Evolutionary conservation across 805 yeast genomes (phyloP).

Genomic region (Metschnikowia lunata): DNA sequence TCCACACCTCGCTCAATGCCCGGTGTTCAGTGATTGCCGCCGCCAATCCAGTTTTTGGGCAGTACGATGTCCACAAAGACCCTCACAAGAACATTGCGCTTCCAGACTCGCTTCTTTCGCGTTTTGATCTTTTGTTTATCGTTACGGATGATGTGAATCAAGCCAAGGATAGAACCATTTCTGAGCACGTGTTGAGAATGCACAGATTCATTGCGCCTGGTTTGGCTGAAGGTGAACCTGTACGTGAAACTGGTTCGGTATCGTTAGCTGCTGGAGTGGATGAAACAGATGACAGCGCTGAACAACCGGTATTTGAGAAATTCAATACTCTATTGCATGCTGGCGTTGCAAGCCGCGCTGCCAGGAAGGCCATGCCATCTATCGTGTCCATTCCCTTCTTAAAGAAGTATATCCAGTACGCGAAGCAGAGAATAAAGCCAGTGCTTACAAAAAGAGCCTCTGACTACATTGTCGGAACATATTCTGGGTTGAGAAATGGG

Average conservation of each 20-base stretch:
- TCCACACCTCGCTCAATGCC: slow-evolving; percentile 93
- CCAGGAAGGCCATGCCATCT: slow-evolving; percentile 25
- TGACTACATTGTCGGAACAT: slow-evolving; percentile 73
- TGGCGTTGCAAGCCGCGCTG: slow-evolving; percentile 46
- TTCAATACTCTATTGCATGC: slow-evolving; percentile 79
- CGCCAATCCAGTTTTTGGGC: slow-evolving; percentile 96
- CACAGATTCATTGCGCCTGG: slow-evolving; percentile 89
- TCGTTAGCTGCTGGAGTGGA: slow-evolving; percentile 80
- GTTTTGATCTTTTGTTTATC: slow-evolving; percentile 92
- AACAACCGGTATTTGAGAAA: slow-evolving; percentile 74
- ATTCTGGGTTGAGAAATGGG: slow-evolving; percentile 71
- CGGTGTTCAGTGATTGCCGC: slow-evolving; percentile 97
- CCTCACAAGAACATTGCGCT: slow-evolving; percentile 95
- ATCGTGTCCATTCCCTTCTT: slow-evolving; percentile 73
- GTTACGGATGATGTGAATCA: slow-evolving; percentile 94
- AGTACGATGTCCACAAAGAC: slow-evolving; percentile 90
- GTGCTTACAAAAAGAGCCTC: slow-evolving; percentile 73
- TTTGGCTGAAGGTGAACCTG: slow-evolving; percentile 86
- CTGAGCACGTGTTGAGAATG: slow-evolving; percentile 93
- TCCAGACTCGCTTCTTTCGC: slow-evolving; percentile 93
- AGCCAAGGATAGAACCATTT: slow-evolving; percentile 74
- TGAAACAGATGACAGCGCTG: slow-evolving; percentile 39
- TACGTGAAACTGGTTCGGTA: slow-evolving; percentile 68
- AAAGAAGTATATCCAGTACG: slow-evolving; percentile 89
- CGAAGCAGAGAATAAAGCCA: slow-evolving; percentile 84